Conservation (phyloP, 2,329 filamentous ascomycete species). For the Neofusicoccum sp. region DNA sequence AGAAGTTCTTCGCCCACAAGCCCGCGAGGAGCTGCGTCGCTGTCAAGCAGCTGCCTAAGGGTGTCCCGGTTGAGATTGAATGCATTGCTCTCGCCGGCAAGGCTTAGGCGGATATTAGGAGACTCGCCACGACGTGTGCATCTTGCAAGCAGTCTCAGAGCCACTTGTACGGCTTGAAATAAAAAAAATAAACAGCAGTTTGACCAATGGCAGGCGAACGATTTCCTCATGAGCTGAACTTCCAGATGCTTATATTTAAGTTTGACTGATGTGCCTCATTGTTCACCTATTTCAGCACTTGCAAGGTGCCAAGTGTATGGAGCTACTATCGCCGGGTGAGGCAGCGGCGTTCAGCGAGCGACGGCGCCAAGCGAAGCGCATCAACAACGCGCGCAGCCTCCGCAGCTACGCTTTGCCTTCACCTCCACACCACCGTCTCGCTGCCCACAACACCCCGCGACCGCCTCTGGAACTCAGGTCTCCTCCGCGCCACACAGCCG, state of each 20-base stretch:
- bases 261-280: not conserved
- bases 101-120: not conserved
- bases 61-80: constrained; percentile 87
- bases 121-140: not conserved
- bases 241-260: not conserved
- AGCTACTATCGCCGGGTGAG: not conserved
- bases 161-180: not conserved
- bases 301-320: not conserved
- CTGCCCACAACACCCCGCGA: not conserved
- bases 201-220: not conserved
- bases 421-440: not conserved
- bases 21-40: constrained; percentile 87
- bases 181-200: not conserved
- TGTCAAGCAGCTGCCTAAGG: constrained; percentile 83
- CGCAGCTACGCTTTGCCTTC: not conserved
- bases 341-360: not conserved
- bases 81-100: constrained; percentile 63
- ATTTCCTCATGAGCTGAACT: too few species aligned
- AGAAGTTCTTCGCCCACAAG: constrained; percentile 77
- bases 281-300: not conserved
- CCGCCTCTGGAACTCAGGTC: not conserved
- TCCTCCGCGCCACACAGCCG: not conserved
- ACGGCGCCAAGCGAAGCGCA: constrained; percentile 11
- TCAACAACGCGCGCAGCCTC: constrained; percentile 5
- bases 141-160: not conserved